Conservation (phyloP, 2,329 filamentous ascomycete species). For the Mollisia scopiformis region DNA sequence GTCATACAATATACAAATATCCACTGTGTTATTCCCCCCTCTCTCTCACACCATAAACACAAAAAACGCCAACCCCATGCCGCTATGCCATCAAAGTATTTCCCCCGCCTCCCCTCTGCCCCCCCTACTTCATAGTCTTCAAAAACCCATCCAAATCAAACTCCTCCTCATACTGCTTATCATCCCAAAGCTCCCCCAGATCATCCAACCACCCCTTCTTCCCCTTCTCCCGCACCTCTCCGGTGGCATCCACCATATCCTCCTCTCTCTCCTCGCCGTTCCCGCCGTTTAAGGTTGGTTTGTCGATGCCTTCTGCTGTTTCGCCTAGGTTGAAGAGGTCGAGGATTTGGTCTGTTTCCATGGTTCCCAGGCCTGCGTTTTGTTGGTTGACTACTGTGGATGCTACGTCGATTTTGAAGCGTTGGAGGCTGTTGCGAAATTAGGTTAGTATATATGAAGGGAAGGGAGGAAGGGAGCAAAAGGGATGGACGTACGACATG, state of each 20-base stretch:
- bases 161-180: constrained; percentile 96
- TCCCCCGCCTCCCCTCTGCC: background rate
- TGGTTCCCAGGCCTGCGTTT: constrained; percentile 86
- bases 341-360: constrained; percentile 98
- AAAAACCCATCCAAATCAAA: constrained; percentile 96
- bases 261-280: constrained; percentile 64
- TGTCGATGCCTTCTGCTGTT: constrained; percentile 68
- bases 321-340: constrained; percentile 94
- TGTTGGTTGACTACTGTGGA: constrained; percentile 99
- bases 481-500: constrained; percentile 61
- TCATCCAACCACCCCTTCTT: constrained; percentile 98
- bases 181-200: constrained; percentile 94
- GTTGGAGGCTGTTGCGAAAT: constrained; percentile 70
- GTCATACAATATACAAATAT: background rate
- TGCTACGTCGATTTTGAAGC: constrained; percentile 99
- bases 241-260: constrained; percentile 92
- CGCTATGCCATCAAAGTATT: background rate
- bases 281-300: constrained; percentile 47
- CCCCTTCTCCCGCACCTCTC: constrained; percentile 89
- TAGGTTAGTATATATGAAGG: constrained; percentile 12
- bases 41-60: background rate
- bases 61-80: background rate
- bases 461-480: background rate
- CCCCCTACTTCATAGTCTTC: constrained; percentile 70
- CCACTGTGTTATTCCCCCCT: background rate